Base-by-base conservation (phyloP, 306 rosid species). In the Vigna hirtella region DNA sequence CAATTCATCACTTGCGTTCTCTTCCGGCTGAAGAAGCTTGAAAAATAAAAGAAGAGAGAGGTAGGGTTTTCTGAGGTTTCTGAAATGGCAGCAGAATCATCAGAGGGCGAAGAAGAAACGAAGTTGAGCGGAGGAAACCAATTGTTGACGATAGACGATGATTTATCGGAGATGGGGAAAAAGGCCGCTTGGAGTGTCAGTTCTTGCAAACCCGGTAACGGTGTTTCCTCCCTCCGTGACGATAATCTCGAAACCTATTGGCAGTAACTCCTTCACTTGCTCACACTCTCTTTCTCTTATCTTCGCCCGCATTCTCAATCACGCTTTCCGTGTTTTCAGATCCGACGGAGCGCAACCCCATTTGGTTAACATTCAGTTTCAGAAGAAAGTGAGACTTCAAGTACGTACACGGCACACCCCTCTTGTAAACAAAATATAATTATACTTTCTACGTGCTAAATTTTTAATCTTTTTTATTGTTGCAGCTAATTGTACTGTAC, bases 341-440 rank as follows among this genome's bases (percentile, higher is more conserved):
- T 94, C 98, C 7, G 98, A 92, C 17, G 98, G 98, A 17, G 95
- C 97, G 2, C 98, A 91, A 69, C 98, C 98, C 80, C 98, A 92
- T 79, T 77, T 91, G 80, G 93, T 95, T 58, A 95, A 92, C 77
- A 78, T 95, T 76, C 98, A 92, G 80, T 95, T 95, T 79, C 98
- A 95, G 62, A 91, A 91, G 87, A 95, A 95, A 89, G 98, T 91
- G 58, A 88, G 87, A 84, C 83, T 95, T 42, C 96, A 94, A 81
- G 95, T 91, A 87, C 16, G 85, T 38, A 14, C 68, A 42, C 12
- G 13, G 47, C 47, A 42, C 12, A 17, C 32, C 16, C 65, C 18
- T 14, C 15, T 1, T 10, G 0, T 6, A 53, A 56, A n/a, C 7
- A 0, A 9, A 17, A 14, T 16, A 12, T 14, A 52, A 17, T 17